Base-by-base conservation (phyloP, 257 asterid species). In the Primulina huaijiensis region DNA sequence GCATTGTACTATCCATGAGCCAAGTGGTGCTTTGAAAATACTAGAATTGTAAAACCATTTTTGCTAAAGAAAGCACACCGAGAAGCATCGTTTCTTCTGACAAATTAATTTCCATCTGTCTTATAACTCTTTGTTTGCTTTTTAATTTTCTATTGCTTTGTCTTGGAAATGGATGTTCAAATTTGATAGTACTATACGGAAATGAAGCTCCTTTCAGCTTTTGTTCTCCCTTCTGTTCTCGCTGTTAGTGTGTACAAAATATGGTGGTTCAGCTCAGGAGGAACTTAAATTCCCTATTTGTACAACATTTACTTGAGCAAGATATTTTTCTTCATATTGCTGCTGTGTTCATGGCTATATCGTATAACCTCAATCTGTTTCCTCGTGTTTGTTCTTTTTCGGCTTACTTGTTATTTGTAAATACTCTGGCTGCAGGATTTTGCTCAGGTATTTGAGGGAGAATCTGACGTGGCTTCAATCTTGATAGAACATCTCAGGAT, bases 401-500 rank as follows among this genome's bases (percentile, higher is more conserved):
- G 81, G 21, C 25, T 74, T 61, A 89, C 89, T 2, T 86, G 99
- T 55, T 81, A 65, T 30, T 92, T 93, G 12, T 97, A 90, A 72
- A 72, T 89, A 71, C 88, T 93, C 7, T 79, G 97, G 31, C 62
- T 93, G 53, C 91, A 90, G 5, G 97, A 89, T 19, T 93, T 87
- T 67, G 92, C 96, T 40, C 76, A 78, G 79, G 94, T 90, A 64
- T 93, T 93, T 20, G 85, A 82, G 76, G 75, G 29, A 63, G 82
- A 90, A 63, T 80, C 95, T 8, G 96, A 93, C 2, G 96, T 93
- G 33, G 83, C 81, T 7, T 60, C 89, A 0, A 84, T 93, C 78
- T 33, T 90, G 83, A 35, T 86, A 7, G 96, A 90, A 8, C 99
- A 93, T 86, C 95, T 93, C 38, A 80, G 86, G 65, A 93, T 90